Evolutionary conservation across 352 stramenopile species (phyloP), one percentile per base, ranked within the genome.

Genomic region (Globisporangium recalcitrans): DNA sequence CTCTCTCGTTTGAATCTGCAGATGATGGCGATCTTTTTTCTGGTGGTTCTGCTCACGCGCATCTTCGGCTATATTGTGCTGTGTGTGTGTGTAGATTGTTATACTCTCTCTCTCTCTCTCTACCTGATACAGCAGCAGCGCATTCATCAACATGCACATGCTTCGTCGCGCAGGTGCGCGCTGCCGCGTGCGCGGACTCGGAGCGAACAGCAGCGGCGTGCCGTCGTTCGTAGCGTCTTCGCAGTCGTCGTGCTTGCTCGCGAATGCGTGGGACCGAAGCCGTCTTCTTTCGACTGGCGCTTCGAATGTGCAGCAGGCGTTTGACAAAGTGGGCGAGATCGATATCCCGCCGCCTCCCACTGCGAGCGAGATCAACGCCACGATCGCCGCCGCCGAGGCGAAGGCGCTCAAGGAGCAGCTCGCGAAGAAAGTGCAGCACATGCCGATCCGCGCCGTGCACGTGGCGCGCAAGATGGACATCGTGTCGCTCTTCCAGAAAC

Each of bases 401-500:
- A 55, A 67, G n/a, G 82, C 77, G 14, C 73, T 80, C 22, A 70
- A 73, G 26, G 67, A 74, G 27, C 58, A 72, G 49, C 64, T 80
- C 52, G 68, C 65, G 21, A 87, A 85, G 67, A 68, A 63, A 54
- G 69, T 91, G 49, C 78, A 60, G 34, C 60, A 65, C 29, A 59
- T 65, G 85, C 80, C 78, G 13, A 91, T 94, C 44, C 80, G 84
- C 52, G 85, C 87, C 16, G 81, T 94, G 52, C 85, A 94, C 64
- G 68, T 93, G 47, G 85, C 85, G 26, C 82, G 84, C 38, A 91
- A 93, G 71, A 92, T 94, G 77, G 83, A 96, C 71, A 91, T 93
- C 58, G 71, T 85, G 32, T 74, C 73, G 36, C 81, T 96, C 60
- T 96, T 94, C 69, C 77, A 91, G 73, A 91, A 90, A 65, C 75